Percentiles rank a stretch among this genome's conserved stretches.
Evolutionary conservation across 805 yeast genomes (phyloP).

Genomic region (Metschnikowia noctiluminum): DNA sequence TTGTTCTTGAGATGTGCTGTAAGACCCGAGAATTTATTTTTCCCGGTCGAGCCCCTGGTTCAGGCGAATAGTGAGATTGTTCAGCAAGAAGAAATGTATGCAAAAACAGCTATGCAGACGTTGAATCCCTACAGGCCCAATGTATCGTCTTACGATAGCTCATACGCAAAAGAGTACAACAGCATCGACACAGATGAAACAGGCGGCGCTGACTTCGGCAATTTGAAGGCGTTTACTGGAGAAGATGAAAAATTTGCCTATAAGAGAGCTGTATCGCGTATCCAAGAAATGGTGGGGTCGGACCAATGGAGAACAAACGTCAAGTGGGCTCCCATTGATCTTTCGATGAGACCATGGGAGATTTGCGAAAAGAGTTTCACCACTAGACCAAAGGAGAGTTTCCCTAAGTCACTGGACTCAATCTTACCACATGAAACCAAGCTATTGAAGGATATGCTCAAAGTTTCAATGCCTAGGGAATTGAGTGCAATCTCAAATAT

Average conservation of each 20-base stretch:
- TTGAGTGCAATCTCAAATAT: slow-evolving; percentile 18
- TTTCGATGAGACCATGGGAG: slow-evolving; percentile 59
- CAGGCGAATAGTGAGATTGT: slow-evolving; percentile 40
- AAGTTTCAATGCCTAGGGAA: slow-evolving; percentile 23
- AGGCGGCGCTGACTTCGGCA: slow-evolving; percentile 33
- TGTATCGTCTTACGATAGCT: slow-evolving; percentile 57
- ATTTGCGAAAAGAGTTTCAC: background rate
- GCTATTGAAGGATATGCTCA: slow-evolving; percentile 10
- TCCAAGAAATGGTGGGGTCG: slow-evolving; percentile 56
- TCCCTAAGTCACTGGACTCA: background rate
- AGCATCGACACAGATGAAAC: background rate
- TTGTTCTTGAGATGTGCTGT: slow-evolving; percentile 51
- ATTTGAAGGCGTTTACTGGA: slow-evolving; percentile 61
- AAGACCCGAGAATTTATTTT: slow-evolving; percentile 52
- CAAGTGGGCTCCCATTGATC: slow-evolving; percentile 56
- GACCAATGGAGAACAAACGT: slow-evolving; percentile 45
- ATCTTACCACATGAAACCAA: slow-evolving; percentile 8
- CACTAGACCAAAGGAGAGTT: background rate
- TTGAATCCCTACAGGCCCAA: slow-evolving; percentile 69
- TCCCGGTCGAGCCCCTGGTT: slow-evolving; percentile 44
- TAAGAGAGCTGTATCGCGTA: slow-evolving; percentile 65
- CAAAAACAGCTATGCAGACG: slow-evolving; percentile 58
- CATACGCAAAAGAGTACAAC: slow-evolving; percentile 25
- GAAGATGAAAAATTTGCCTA: slow-evolving; percentile 76
- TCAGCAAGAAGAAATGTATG: slow-evolving; percentile 67